Conservation (phyloP, 139 green algal species). For the Tetratostichococcus sp. region DNA sequence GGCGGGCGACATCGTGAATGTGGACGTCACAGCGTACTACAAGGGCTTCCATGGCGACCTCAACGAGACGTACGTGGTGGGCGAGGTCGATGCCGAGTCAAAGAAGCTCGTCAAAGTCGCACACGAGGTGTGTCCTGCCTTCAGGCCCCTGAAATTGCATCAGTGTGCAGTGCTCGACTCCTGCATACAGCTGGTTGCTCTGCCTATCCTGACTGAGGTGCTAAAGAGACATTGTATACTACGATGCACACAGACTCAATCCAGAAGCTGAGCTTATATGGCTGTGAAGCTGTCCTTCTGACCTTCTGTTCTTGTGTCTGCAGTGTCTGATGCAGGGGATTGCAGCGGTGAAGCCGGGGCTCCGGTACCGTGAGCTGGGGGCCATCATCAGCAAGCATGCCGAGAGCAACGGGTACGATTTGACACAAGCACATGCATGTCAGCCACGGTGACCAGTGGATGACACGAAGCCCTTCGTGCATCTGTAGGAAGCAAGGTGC, state of each 20-base stretch:
- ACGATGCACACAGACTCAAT: too few relatives aligned
- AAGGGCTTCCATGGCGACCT: conserved; percentile 93
- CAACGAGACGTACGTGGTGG: conserved; percentile 93
- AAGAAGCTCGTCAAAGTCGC: conserved; percentile 77
- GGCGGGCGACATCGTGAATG: conserved; percentile 93
- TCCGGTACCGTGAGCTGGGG: conserved; percentile 87
- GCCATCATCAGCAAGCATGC: conserved; percentile 81
- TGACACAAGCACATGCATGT: too few relatives aligned
- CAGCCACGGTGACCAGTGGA: too few relatives aligned
- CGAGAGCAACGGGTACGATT: conserved; percentile 35
- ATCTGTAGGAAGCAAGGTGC: too few relatives aligned
- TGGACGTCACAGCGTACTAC: conserved; percentile 89
- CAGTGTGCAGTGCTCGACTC: too few relatives aligned
- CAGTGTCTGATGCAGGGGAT: conserved; percentile 85
- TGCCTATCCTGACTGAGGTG: too few relatives aligned
- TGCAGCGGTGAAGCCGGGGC: conserved; percentile 77
- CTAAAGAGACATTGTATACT: too few relatives aligned
- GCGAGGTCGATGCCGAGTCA: conserved; percentile 65
- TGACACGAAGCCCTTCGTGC: too few relatives aligned
- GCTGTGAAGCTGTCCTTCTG: too few relatives aligned
- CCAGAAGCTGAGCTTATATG: too few relatives aligned
- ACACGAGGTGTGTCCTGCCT: conserved; percentile 31
- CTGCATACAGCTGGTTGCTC: too few relatives aligned
- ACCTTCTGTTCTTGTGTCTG: background rate
- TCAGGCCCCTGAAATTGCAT: background rate